phyloP scores from a whole-genome alignment of 2,329 filamentous ascomycete genomes.

The Aspergillus awamori region DNA sequence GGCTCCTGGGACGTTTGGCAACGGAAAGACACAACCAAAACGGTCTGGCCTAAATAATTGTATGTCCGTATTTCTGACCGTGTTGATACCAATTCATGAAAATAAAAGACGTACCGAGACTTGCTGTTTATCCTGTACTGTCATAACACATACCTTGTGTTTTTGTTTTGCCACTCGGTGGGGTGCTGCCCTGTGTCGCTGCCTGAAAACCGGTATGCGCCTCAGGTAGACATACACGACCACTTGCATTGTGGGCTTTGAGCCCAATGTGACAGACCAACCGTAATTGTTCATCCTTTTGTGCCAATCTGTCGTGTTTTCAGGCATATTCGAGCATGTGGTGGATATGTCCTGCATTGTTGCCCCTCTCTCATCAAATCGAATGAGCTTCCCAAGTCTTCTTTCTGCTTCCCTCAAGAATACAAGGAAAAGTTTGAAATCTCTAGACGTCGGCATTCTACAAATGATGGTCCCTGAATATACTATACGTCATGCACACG shows the following conservation, averaged over 20 bases:
- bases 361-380: too few species aligned
- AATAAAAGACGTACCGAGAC: slow-evolving; percentile 38
- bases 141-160: neutral
- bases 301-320: neutral
- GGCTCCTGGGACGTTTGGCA: slow-evolving; percentile 32
- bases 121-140: neutral
- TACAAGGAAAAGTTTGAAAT: too few species aligned
- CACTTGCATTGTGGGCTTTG: neutral
- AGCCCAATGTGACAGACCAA: neutral
- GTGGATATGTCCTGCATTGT: too few species aligned
- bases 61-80: slow-evolving; percentile 39
- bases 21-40: slow-evolving; percentile 31
- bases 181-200: slow-evolving; percentile 1
- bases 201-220: neutral
- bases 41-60: slow-evolving; percentile 36
- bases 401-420: too few species aligned
- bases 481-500: too few species aligned
- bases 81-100: slow-evolving; percentile 47
- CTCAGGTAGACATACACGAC: neutral
- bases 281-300: neutral
- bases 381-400: too few species aligned
- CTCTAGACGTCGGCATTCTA: too few species aligned
- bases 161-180: neutral
- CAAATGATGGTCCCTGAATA: too few species aligned
- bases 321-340: too few species aligned